Conservation (phyloP, 495 filamentous ascomycete genomes). For the Penicillium odoratum region DNA sequence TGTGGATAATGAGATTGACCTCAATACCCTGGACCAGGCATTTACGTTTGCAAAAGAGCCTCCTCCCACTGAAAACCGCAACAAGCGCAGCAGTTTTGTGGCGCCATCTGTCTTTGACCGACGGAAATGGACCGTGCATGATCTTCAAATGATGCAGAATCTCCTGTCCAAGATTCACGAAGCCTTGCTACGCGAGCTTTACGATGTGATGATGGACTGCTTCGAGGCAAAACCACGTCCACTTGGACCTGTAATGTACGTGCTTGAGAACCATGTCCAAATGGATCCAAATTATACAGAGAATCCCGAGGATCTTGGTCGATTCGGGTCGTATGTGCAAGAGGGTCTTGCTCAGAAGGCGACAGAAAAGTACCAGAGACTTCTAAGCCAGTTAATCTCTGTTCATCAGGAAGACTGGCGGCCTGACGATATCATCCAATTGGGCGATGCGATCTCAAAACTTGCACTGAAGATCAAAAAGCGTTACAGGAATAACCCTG, state of each 20-base stretch:
- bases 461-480: constrained; percentile 86
- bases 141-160: constrained; percentile 73
- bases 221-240: constrained; percentile 83
- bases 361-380: constrained; percentile 66
- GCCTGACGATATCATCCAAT: constrained; percentile 80
- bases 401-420: constrained; percentile 76
- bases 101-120: constrained; percentile 56
- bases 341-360: constrained; percentile 74
- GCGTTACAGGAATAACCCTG: constrained; percentile 82
- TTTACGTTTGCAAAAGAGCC: constrained; percentile 79
- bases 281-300: constrained; percentile 73
- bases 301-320: constrained; percentile 63
- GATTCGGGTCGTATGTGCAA: constrained; percentile 67
- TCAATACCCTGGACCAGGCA: constrained; percentile 77
- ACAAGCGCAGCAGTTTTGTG: constrained; percentile 49
- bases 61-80: constrained; percentile 49
- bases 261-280: constrained; percentile 82
- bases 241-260: constrained; percentile 75
- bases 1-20: constrained; percentile 76
- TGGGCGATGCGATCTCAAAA: constrained; percentile 81
- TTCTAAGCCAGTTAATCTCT: constrained; percentile 72
- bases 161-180: constrained; percentile 76
- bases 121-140: constrained; percentile 75
- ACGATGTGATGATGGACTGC: constrained; percentile 79
- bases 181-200: constrained; percentile 82